Evolutionary conservation across 441 rosid species (phyloP), one percentile per base, ranked within the genome.

Genomic region (Croton laevigatus): DNA sequence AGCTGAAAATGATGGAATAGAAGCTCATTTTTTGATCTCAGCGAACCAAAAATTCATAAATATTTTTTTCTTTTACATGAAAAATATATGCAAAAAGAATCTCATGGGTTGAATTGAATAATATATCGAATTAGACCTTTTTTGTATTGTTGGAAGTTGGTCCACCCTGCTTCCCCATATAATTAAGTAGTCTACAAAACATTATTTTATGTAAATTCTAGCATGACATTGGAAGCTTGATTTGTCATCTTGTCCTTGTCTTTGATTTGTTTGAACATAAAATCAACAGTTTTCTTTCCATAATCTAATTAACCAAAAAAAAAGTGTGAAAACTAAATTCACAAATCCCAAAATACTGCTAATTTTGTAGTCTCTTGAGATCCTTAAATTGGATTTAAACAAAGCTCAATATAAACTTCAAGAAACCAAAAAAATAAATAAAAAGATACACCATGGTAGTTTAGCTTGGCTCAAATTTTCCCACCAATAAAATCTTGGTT

Each of bases 211-310:
- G 13, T 45, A 45, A 27, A 27, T 27, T 27, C 20, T 45, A 65
- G 42, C 8, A 23, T 46, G 61, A 62, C 69, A 58, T 32, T 62
- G 79, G 91, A 83, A 73, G 68, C 59, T 62, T 80, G 74, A 44
- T 77, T 79, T 85, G 89, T 85, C 89, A 67, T 71, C 40, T 76
- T 77, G 77, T 70, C n/a, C 40, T 76, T 77, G 77, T 70, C n/a
- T 68, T 72, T 71, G 80, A 71, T 46, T 63, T 72, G 19, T 68
- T 40, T 55, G 69, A 37, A 57, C 72, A 66, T 75, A 60, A 68
- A 74, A 38, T 46, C 19, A 53, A 51, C 38, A 58, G 67, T 19
- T 45, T 40, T 9, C 44, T 40, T 58, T 62, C 55, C 61, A 52
- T 34, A 45, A 59, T n/a, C n/a, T 34, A 63, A 51, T 7, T 60